phyloP scores from a whole-genome alignment of 306 rosid genomes.

The Glycyrrhiza uralensis region DNA sequence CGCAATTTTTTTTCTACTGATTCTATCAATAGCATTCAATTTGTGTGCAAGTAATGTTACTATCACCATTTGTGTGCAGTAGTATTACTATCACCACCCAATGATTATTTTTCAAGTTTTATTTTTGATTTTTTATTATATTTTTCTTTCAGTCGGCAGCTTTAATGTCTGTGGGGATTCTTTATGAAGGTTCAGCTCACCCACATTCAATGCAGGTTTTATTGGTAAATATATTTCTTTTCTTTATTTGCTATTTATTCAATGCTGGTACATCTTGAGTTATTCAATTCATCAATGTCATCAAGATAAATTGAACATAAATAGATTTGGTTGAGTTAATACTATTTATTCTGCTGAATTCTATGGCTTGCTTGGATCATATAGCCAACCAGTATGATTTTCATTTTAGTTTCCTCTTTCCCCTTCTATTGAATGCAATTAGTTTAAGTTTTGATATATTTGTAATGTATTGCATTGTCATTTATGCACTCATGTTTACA shows the following conservation, averaged over 20 bases:
- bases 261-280: background rate
- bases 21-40: background rate
- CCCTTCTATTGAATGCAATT: background rate
- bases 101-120: slow-evolving; percentile 23
- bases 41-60: background rate
- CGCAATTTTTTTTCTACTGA: background rate
- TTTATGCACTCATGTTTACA: background rate
- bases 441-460: slow-evolving; percentile 11
- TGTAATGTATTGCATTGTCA: slow-evolving; percentile 3
- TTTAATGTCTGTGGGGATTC: slow-evolving; percentile 83
- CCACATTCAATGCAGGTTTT: slow-evolving; percentile 89
- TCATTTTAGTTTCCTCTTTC: background rate
- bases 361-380: slow-evolving; percentile 13
- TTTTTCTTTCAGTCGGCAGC: slow-evolving; percentile 74
- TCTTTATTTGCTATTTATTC: slow-evolving; percentile 25
- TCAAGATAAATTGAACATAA: background rate
- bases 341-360: background rate
- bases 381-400: background rate
- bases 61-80: background rate
- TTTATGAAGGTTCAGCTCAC: slow-evolving; percentile 90
- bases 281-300: slow-evolving; percentile 3
- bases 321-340: background rate
- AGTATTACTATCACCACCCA: slow-evolving; percentile 7
- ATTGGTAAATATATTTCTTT: slow-evolving; percentile 56
- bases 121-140: slow-evolving; percentile 14